Percentiles rank a stretch among this genome's conserved stretches.
These are phyloP conservation scores for Beauveria asiatica DNA, from an alignment of 2,329 filamentous ascomycete genomes.

Conservation along the genomic window DNA sequence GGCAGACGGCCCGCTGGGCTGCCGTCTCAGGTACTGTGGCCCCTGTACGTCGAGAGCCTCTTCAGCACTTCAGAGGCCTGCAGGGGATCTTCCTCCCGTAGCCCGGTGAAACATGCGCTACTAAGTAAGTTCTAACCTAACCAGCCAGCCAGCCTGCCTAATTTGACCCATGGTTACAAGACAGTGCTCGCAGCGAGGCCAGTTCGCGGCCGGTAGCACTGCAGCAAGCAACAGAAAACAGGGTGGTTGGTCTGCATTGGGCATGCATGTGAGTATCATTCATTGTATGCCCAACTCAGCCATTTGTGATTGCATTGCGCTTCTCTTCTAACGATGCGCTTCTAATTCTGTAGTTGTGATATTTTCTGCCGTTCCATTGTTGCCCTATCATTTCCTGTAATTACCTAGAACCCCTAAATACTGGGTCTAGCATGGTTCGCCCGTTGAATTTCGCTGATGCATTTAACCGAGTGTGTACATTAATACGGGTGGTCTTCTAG, in stretches of 20 bases:
- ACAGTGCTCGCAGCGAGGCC: background rate
- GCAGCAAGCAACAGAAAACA: background rate
- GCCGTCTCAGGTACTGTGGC: background rate
- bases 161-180: background rate
- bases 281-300: background rate
- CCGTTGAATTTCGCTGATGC: background rate
- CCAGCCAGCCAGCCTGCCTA: background rate
- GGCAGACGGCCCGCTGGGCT: slow-evolving; percentile 4
- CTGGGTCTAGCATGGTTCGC: background rate
- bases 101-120: slow-evolving; percentile 1
- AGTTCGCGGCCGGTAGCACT: background rate
- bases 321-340: background rate
- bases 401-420: slow-evolving; percentile 8
- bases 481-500: slow-evolving; percentile 31
- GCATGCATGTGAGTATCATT: background rate
- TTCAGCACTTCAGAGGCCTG: background rate
- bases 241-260: slow-evolving; percentile 8
- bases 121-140: too few relatives aligned
- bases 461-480: slow-evolving; percentile 27
- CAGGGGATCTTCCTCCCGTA: background rate
- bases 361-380: background rate
- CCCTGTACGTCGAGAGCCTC: background rate
- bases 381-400: slow-evolving; percentile 1
- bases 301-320: background rate
- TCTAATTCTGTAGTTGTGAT: background rate